Evolutionary conservation across 148 eudicot genomes (phyloP), one percentile per base, ranked within the genome.

Genomic region (Euryodendron excelsum): DNA sequence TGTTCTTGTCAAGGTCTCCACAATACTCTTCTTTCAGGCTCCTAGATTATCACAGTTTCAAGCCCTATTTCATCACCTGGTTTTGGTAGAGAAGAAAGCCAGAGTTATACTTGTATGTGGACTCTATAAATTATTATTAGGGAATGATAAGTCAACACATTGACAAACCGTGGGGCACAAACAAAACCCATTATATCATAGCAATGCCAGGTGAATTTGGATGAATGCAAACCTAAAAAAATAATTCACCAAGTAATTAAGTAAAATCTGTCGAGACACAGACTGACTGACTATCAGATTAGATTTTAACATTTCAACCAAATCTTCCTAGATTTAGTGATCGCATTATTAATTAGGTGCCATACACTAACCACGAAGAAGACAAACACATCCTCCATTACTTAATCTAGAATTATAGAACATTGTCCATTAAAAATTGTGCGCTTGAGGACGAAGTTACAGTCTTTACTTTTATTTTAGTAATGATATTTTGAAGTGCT

Each of bases 301-400:
- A 62, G 78, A 27, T 23, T 41, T 69, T 10, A 69, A 23, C 55
- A 21, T 50, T 30, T 27, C 34, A 47, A 30, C 36, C 58, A 71
- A 50, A 71, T 71, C 74, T 71, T 28, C 58, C 74, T 28, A 71
- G 74, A 71, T 71, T 71, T 71, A 71, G 74, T 71, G 59, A 47
- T 70, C 25, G 50, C 2, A 23, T 71, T 44, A 71, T 48, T 47
- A 48, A 71, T 66, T 66, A 25, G 36, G 18, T 10, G n/a, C n/a
- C n/a, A n/a, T n/a, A n/a, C n/a, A n/a, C 21, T 17, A 50, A 71
- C 50, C 50, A 48, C 15, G 55, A 62, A 75, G 2, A 20, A 14
- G 27, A 44, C 55, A 75, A 60, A 31, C 5, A 37, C 25, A 44
- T 21, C 17, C 69, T 66, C 1, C 47, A 66, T 66, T 66, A 34